Conservation (phyloP, 2,329 filamentous ascomycete species). For the Colletotrichum theobromicola region DNA sequence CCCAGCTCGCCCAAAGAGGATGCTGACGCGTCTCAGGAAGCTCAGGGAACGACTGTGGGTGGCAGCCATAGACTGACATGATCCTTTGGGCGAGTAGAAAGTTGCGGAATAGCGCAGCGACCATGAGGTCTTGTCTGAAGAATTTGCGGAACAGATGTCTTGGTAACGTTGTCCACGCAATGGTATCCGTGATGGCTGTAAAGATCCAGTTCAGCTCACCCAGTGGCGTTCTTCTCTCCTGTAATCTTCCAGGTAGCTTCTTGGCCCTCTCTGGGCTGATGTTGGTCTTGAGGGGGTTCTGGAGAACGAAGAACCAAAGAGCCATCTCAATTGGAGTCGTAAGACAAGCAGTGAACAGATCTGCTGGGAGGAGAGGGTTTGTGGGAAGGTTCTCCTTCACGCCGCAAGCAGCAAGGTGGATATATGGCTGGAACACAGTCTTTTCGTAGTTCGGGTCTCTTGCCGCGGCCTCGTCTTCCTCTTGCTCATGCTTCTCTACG, state of each 20-base stretch:
- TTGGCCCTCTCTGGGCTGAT: slow-evolving; percentile 83
- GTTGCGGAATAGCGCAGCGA: slow-evolving; percentile 96
- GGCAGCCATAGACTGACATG: slow-evolving; percentile 95
- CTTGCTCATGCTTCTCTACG: slow-evolving; percentile 91
- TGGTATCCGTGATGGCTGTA: slow-evolving; percentile 97
- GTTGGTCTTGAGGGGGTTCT: slow-evolving; percentile 77
- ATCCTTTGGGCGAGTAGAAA: slow-evolving; percentile 93
- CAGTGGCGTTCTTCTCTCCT: slow-evolving; percentile 90
- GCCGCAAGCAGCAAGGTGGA: slow-evolving; percentile 90
- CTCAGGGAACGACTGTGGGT: slow-evolving; percentile 88
- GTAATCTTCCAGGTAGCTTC: slow-evolving; percentile 87
- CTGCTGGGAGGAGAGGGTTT: slow-evolving; percentile 89
- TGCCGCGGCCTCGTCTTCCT: slow-evolving; percentile 77
- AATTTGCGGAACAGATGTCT: slow-evolving; percentile 94
- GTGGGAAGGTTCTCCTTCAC: slow-evolving; percentile 93
- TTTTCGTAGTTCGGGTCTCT: slow-evolving; percentile 86
- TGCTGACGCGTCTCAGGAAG: slow-evolving; percentile 96
- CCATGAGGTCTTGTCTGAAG: slow-evolving; percentile 97
- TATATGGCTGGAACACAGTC: slow-evolving; percentile 71
- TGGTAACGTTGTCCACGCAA: slow-evolving; percentile 95
- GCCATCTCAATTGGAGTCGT: slow-evolving; percentile 99
- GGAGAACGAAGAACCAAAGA: slow-evolving; percentile 92
- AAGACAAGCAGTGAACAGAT: slow-evolving; percentile 93
- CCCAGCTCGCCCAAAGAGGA: slow-evolving; percentile 96
- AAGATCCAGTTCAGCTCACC: slow-evolving; percentile 99